Evolutionary conservation across 306 rosid species (phyloP), one percentile per base, ranked within the genome.

Genomic region (Vigna unguiculata): DNA sequence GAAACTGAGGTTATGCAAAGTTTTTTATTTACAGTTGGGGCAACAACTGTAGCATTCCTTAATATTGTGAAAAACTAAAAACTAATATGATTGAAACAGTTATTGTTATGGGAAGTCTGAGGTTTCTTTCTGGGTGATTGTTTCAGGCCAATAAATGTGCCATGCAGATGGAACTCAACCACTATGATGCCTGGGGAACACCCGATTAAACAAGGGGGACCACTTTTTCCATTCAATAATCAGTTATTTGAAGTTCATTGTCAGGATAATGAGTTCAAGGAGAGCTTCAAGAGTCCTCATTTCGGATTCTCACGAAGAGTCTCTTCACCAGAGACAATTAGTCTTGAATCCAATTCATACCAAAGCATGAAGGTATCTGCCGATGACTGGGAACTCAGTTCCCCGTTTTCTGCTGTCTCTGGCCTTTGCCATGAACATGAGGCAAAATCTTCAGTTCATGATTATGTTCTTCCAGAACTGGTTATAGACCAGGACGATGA

Each of bases 61-160:
- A 25, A 57, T 58, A 58, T 25, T 58, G 11, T 22, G 40, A 58
- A 58, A 58, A 25, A 22, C 11, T 3, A 54, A 9, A 15, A 54
- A 54, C 1, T 20, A 54, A 54, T 20, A 15, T 7, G 15, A 11
- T 7, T 22, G 32, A 55, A 1, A 15, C 4, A 7, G 62, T 15
- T 11, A 32, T 64, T 3, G 47, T 14, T 45, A 45, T 48, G 17
- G 47, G 41, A 58, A 53, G 77, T 41, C 68, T 72, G 75, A 83
- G 75, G 61, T 17, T 68, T 81, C 36, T 17, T 68, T 81, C 28
- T 71, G 59, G 16, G 75, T 84, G 75, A 73, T 83, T 81, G 64
- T 74, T 65, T 38, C 92, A 91, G 96, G 88, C 97, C 95, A 64
- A 88, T 88, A 75, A 90, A 85, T 78, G 88, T 89, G 63, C 92